Base-by-base conservation (phyloP, 352 stramenopile genomes). In the Pythium coloratum region DNA sequence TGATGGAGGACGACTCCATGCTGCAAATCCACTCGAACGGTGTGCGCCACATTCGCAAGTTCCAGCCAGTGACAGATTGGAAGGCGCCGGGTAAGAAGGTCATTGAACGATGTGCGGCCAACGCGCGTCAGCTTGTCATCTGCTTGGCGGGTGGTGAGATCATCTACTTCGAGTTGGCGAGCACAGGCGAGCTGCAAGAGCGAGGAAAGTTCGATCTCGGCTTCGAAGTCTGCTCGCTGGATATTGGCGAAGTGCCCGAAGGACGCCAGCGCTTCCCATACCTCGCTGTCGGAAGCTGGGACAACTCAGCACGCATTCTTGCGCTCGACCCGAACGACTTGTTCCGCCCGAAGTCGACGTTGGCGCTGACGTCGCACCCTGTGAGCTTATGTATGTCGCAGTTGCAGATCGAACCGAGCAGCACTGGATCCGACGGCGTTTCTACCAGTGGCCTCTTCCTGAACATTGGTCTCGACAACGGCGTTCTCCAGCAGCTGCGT, bases 151-250 rank as follows among this genome's bases (percentile, higher is more conserved):
- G 97, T 59, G 97, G 97, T 20, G 80, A 99, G 61, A 89, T 98
- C 65, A 98, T 98, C 68, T 99, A 99, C 83, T 99, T 99, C 77
- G 96, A 99, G 73, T 80, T 99, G 61, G 94, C 98, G 60, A 75
- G 86, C 26, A 82, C 83, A 1, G 93, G 95, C n/a, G 94, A 98
- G 57, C 76, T 99, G 16, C 89, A 80, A n/a, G 97, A 99, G 67
- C 89, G 91, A 24, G 91, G 90, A 2, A 98, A 95, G 46, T 86
- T 95, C 32, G 96, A 99, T 67, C 81, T 99, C 18, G 95, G 96
- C 34, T 96, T 97, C 50, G 97, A 99, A 81, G 96, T 99, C 6
- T 97, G 87, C 61, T 99, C 95, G 54, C 76, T 99, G n/a, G 97
- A 99, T 66, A 86, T 99, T 28, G 97, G 96, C 30, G 84, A 92